phyloP scores from a whole-genome alignment of 257 asterid species.

The Solanum medicagineum region DNA sequence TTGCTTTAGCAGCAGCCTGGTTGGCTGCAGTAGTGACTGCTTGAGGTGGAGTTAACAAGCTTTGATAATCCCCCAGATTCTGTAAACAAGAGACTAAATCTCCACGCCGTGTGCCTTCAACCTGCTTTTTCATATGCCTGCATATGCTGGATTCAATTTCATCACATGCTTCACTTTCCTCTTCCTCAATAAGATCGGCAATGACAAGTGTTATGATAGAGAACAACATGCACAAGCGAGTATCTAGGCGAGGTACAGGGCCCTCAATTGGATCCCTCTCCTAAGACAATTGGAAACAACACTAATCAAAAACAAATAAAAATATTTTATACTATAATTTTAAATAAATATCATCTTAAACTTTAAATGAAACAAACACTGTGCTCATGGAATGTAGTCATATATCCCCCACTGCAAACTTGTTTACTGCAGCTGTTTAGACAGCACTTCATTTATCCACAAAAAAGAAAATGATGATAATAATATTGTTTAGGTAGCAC shows the following conservation, averaged over 20 bases:
- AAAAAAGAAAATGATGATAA: not conserved
- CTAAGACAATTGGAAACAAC: conserved; percentile 19
- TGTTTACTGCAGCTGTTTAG: not conserved
- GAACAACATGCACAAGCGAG: conserved; percentile 82
- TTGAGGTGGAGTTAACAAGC: conserved; percentile 74
- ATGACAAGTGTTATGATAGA: conserved; percentile 81
- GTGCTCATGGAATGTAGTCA: not conserved
- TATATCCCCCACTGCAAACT: not conserved
- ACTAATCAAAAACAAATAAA: not conserved
- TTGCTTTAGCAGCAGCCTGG: conserved; percentile 92
- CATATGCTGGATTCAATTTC: conserved; percentile 19
- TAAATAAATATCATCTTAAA: not conserved
- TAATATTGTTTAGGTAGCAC: not conserved
- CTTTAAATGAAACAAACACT: not conserved
- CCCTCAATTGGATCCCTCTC: conserved; percentile 99
- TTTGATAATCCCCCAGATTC: conserved; percentile 56
- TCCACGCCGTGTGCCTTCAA: conserved; percentile 36
- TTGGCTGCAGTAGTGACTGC: conserved; percentile 66
- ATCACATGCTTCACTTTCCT: conserved; percentile 34
- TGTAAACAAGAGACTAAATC: conserved; percentile 72
- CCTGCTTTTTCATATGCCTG: conserved; percentile 13
- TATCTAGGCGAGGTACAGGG: conserved; percentile 88
- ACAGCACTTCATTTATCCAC: not conserved
- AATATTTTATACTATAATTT: not conserved
- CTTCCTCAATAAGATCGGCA: conserved; percentile 89